phyloP scores from a whole-genome alignment of 2,329 filamentous ascomycete genomes.

The Penicillium crustosum region DNA sequence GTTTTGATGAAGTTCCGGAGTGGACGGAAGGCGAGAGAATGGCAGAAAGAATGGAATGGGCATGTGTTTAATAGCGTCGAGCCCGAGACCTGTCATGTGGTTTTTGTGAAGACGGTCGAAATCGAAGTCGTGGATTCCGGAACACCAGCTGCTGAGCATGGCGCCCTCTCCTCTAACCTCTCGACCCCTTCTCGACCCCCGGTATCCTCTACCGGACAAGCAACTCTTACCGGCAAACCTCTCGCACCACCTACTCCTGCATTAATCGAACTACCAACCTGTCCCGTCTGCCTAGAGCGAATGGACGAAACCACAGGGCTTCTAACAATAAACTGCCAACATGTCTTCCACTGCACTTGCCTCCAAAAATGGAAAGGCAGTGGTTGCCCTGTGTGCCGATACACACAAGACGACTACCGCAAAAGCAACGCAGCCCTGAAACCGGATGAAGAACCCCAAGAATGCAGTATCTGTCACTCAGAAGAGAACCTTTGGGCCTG shows the following conservation, averaged over 20 bases:
- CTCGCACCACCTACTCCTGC: conserved; percentile 76
- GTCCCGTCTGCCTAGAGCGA: conserved; percentile 90
- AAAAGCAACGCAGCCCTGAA: conserved; percentile 48
- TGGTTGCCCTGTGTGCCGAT: conserved; percentile 91
- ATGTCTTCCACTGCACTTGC: conserved; percentile 96
- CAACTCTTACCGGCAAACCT: conserved; percentile 59
- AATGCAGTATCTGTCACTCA: conserved; percentile 79
- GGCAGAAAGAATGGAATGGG: conserved; percentile 86
- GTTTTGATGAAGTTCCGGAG: conserved; percentile 92
- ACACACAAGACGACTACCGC: conserved; percentile 66
- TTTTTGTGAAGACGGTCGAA: conserved; percentile 89
- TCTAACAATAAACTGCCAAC: conserved; percentile 93
- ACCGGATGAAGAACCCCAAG: conserved; percentile 55
- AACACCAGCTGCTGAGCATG: conserved; percentile 45
- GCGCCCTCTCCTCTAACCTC: conserved; percentile 57
- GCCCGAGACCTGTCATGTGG: conserved; percentile 92
- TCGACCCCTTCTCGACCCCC: conserved; percentile 27
- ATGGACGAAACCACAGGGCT: conserved; percentile 98
- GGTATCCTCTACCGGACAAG: conserved; percentile 31
- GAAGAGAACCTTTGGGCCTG: conserved; percentile 90
- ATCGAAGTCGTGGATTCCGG: conserved; percentile 65
- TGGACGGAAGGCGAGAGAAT: conserved; percentile 69
- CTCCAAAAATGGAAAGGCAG: conserved; percentile 93
- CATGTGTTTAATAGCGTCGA: conserved; percentile 91
- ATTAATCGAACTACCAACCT: conserved; percentile 88